phyloP scores from a whole-genome alignment of 2,329 filamentous ascomycete species.

The Penicillium concentricum region DNA sequence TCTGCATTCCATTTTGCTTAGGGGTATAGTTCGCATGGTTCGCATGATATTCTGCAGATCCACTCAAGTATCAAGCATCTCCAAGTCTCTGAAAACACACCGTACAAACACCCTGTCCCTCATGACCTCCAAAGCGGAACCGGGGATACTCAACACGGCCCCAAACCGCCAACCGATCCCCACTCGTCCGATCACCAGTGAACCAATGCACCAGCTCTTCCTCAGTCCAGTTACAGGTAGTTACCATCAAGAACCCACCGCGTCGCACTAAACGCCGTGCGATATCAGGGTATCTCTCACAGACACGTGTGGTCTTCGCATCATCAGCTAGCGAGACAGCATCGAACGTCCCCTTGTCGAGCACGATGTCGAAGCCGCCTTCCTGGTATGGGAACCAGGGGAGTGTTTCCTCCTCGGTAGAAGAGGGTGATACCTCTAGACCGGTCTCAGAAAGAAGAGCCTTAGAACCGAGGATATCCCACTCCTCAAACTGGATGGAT shows the following conservation, averaged over 20 bases:
- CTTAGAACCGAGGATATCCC: conserved; percentile 60
- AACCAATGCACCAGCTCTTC: conserved; percentile 82
- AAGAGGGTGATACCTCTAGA: conserved; percentile 14
- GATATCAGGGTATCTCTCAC: conserved; percentile 71
- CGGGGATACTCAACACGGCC: conserved; percentile 75
- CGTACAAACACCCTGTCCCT: conserved; percentile 85
- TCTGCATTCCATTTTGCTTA: neutral
- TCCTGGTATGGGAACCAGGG: conserved; percentile 42
- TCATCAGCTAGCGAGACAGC: conserved; percentile 70
- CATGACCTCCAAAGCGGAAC: conserved; percentile 85
- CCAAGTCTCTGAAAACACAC: conserved; percentile 68
- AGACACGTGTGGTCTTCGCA: conserved; percentile 52
- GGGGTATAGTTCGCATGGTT: neutral
- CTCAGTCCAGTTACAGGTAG: conserved; percentile 98
- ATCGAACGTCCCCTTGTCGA: conserved; percentile 99
- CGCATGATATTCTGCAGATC: neutral
- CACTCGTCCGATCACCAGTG: conserved; percentile 42
- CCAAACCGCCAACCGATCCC: conserved; percentile 57
- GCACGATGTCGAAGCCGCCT: conserved; percentile 77
- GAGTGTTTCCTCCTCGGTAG: conserved; percentile 10
- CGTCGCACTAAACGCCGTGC: conserved; percentile 67
- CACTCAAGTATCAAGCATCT: neutral
- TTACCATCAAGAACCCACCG: conserved; percentile 76
- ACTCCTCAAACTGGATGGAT: conserved; percentile 55
- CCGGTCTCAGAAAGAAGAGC: conserved; percentile 36